Evolutionary conservation across 1,284 basidiomycete genomes (phyloP).

Genomic region (Ceratobasidium sp.): DNA sequence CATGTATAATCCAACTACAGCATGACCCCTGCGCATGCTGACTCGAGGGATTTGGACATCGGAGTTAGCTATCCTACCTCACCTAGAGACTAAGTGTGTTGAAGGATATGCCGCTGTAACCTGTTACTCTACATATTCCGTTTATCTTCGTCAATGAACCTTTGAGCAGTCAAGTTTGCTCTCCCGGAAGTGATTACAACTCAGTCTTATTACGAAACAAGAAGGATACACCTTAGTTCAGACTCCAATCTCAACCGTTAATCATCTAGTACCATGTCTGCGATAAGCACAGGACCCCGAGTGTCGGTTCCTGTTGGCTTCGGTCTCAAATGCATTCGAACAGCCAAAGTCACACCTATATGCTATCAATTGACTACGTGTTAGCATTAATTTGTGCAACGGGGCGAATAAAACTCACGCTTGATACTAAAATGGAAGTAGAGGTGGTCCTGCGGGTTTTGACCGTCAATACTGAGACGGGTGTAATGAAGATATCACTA

Average conservation of each 20-base stretch:
- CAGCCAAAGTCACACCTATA: slow-evolving; percentile 34
- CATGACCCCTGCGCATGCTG: too few species aligned
- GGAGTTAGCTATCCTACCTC: too few species aligned
- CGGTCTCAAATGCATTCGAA: slow-evolving; percentile 38
- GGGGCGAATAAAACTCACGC: slow-evolving; percentile 7
- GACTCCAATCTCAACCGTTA: not conserved
- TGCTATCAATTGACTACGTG: not conserved
- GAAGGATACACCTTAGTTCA: too few species aligned
- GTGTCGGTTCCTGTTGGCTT: slow-evolving; percentile 42
- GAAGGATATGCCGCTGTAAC: too few species aligned
- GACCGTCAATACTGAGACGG: not conserved
- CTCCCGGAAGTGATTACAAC: too few species aligned
- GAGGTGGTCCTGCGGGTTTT: slow-evolving; percentile 17
- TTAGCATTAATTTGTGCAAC: not conserved
- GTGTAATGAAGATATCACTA: not conserved
- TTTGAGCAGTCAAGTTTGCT: too few species aligned
- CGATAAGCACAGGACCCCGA: slow-evolving; percentile 16
- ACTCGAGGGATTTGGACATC: too few species aligned
- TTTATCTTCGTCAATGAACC: too few species aligned
- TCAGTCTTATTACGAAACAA: too few species aligned
- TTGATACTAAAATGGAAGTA: slow-evolving; percentile 41
- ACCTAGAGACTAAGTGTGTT: too few species aligned
- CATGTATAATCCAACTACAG: too few species aligned
- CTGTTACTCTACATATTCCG: too few species aligned
- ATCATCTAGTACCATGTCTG: not conserved